Conservation (phyloP, 345 rosid genomes). For the Hypericum perforatum region DNA sequence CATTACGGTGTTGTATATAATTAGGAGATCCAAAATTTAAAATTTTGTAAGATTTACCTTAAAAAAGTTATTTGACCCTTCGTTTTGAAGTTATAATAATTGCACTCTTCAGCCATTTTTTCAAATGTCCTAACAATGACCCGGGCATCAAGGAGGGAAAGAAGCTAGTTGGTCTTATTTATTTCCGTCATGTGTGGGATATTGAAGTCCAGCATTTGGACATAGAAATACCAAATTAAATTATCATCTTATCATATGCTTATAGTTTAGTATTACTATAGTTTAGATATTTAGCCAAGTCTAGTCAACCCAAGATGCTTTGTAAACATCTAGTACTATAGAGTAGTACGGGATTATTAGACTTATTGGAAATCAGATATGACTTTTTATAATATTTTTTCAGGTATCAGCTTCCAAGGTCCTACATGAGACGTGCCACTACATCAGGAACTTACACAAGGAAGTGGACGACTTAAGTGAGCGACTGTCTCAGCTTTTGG, state of each 20-base stretch:
- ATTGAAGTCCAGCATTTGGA: no score
- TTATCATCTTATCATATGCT: no score
- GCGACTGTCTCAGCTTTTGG: slow-evolving; percentile 70
- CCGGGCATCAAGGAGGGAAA: slow-evolving; percentile 20
- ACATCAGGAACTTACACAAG: slow-evolving; percentile 73
- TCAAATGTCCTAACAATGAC: slow-evolving; percentile 20
- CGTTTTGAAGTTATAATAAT: slow-evolving; percentile 5
- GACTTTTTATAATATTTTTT: background rate
- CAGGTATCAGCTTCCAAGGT: slow-evolving; percentile 90
- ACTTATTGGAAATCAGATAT: background rate
- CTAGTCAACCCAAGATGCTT: background rate
- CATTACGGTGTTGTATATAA: no score
- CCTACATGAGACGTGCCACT: slow-evolving; percentile 91
- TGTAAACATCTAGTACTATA: background rate
- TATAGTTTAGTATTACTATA: no score
- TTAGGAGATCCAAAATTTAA: no score
- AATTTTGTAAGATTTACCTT: no score
- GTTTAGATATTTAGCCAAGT: no score
- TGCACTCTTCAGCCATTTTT: slow-evolving; percentile 8
- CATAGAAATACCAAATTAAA: no score
- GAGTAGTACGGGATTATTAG: no score
- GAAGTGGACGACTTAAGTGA: slow-evolving; percentile 90
- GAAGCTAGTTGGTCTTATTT: slow-evolving; percentile 4
- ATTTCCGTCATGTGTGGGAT: no score
- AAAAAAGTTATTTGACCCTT: no score